Conservation (phyloP, 1,284 basidiomycete species). For the Xerocomus nothofagi region DNA sequence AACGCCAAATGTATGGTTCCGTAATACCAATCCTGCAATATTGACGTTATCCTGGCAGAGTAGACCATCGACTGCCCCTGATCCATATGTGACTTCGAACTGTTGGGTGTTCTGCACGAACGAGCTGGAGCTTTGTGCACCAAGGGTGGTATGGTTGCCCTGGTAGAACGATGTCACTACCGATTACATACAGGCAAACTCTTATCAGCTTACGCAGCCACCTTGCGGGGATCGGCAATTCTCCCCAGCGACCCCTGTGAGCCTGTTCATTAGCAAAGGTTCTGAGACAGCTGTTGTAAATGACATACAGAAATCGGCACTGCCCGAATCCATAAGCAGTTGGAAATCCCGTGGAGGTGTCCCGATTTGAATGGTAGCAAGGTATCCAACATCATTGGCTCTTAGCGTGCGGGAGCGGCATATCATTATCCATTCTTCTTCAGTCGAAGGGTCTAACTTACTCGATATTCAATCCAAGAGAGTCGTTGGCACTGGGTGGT, state of each 20-base stretch:
- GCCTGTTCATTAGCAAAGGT: not conserved
- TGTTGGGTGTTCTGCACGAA: constrained; percentile 56
- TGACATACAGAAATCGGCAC: constrained; percentile 70
- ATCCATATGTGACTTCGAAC: constrained; percentile 78
- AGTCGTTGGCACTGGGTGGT: constrained; percentile 52
- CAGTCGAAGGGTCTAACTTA: constrained; percentile 29
- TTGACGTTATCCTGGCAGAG: constrained; percentile 68
- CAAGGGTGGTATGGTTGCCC: constrained; percentile 73
- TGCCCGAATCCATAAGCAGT: constrained; percentile 85
- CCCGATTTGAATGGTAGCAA: constrained; percentile 76
- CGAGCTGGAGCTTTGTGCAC: constrained; percentile 60
- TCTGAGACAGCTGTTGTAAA: not conserved
- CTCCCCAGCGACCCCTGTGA: constrained; percentile 32
- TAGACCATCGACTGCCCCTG: constrained; percentile 67
- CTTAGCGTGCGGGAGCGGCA: constrained; percentile 26
- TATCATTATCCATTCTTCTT: not conserved
- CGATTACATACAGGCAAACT: not conserved
- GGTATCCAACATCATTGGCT: constrained; percentile 53
- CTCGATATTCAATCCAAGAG: constrained; percentile 76
- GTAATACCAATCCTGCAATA: constrained; percentile 66
- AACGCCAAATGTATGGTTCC: constrained; percentile 72
- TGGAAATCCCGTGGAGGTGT: constrained; percentile 72
- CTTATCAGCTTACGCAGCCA: constrained; percentile 24
- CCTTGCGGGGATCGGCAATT: constrained; percentile 28
- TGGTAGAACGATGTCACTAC: constrained; percentile 26